Evolutionary conservation across 257 asterid genomes (phyloP).

Genomic region (Forsythia suspensa): DNA sequence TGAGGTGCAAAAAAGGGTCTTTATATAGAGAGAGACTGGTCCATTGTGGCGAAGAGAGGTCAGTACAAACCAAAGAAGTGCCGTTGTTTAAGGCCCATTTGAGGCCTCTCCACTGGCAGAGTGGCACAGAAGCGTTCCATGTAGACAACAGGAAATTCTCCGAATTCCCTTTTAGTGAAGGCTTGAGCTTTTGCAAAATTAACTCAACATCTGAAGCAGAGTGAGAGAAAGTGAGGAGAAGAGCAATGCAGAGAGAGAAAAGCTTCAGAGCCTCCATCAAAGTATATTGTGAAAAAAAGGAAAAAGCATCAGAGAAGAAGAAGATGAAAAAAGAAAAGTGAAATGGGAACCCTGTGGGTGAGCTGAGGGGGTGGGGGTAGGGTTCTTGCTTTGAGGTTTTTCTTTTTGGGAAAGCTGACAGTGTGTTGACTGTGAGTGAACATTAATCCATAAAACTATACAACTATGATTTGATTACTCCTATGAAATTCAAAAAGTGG

Average conservation of each 20-base stretch:
- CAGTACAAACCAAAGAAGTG: slow-evolving; percentile 48
- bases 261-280: slow-evolving; percentile 63
- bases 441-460: slow-evolving; percentile 13
- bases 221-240: slow-evolving; percentile 34
- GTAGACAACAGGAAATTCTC: slow-evolving; percentile 71
- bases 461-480: slow-evolving; percentile 29
- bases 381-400: slow-evolving; percentile 28
- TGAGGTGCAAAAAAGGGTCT: slow-evolving; percentile 63
- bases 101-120: slow-evolving; percentile 93
- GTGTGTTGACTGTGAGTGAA: slow-evolving; percentile 35
- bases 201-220: slow-evolving; percentile 70
- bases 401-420: slow-evolving; percentile 66
- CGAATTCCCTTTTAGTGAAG: slow-evolving; percentile 64
- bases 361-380: slow-evolving; percentile 15
- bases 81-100: slow-evolving; percentile 77
- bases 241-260: slow-evolving; percentile 32
- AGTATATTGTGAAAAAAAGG: slow-evolving; percentile 15
- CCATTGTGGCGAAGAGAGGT: slow-evolving; percentile 88
- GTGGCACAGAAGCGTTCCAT: slow-evolving; percentile 78
- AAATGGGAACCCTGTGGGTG: not conserved
- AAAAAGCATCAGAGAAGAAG: slow-evolving; percentile 19
- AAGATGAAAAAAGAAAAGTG: slow-evolving; percentile 5
- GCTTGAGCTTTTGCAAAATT: slow-evolving; percentile 67
- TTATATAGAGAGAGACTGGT: slow-evolving; percentile 38
- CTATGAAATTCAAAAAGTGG: not conserved